Base-by-base conservation (phyloP, 805 yeast genomes). In the Trichomonascus vanleenenianus region DNA sequence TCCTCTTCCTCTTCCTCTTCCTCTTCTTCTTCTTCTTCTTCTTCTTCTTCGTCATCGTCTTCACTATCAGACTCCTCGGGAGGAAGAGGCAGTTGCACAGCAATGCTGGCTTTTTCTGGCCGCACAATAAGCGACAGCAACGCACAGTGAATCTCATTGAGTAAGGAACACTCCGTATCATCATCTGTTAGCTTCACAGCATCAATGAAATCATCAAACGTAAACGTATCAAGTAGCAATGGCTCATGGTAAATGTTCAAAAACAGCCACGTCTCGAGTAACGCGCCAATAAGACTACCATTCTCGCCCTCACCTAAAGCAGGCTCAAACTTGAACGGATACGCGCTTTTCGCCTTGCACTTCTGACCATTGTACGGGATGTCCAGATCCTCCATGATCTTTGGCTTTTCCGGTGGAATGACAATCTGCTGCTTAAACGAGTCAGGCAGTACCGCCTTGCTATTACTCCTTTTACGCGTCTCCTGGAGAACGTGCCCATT, bases 201-300 rank as follows among this genome's bases (percentile, higher is more conserved):
- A 45, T 76, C 75, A 6, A 82, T 58, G 56, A 76, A 84, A 53
- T 83, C 94, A 63, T 86, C 96, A 65, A 83, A 85, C 0, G 91
- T 81, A 55, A 85, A 81, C 0, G 83, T 74, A 55, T 82, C 87
- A n/a, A 87, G 63, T 3, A 73, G 58, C 30, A 86, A 65, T 0
- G 86, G 78, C 31, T 72, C 72, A 53, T 79, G 76, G 60, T 80
- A 86, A 42, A 84, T 72, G 59, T 85, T 85, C 25, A 85, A 61
- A 56, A 86, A 87, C 1, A 76, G 68, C 95, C 95, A 87, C 2
- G 74, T 61, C 55, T 85, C 89, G 19, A 87, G 50, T 19, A 62
- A 43, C 10, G 49, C 37, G 15, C 66, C 58, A 7, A 59, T 48
- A n/a, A 50, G 42, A 25, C 37, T n/a, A 7, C 32, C 37, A n/a